These are phyloP conservation scores for Oenanthe sinensis DNA, from an alignment of 129 eudicot species.

Conservation along the genomic window DNA sequence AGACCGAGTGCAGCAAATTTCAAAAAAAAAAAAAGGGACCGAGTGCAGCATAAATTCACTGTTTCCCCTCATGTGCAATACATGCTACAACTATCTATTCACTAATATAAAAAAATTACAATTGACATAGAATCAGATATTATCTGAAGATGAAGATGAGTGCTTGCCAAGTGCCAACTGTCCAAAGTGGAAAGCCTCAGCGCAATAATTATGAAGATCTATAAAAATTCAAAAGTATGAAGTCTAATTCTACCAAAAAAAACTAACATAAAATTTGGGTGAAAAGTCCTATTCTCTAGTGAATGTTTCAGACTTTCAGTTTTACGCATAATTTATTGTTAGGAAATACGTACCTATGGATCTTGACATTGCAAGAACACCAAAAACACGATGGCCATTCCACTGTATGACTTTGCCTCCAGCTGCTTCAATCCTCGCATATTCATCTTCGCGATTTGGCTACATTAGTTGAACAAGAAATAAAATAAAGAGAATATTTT, in stretches of 20 bases:
- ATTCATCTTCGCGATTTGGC: constrained; percentile 84
- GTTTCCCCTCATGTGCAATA: not conserved
- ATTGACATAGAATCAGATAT: not conserved
- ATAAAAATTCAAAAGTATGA: not conserved
- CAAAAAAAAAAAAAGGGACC: no score
- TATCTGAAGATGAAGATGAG: not conserved
- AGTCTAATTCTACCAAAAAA: not conserved
- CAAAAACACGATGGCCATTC: constrained; percentile 90
- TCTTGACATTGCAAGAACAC: constrained; percentile 86
- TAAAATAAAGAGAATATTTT: not conserved
- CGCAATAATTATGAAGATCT: not conserved
- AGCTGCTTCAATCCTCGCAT: constrained; percentile 73
- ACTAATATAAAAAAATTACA: not conserved
- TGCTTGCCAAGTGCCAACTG: not conserved
- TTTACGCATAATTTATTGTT: not conserved
- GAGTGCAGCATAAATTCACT: not conserved
- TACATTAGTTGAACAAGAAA: constrained; percentile 3
- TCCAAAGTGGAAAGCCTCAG: not conserved
- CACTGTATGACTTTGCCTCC: constrained; percentile 92
- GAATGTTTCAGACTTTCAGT: not conserved
- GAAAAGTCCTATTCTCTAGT: not conserved
- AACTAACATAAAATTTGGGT: not conserved
- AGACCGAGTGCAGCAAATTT: not conserved
- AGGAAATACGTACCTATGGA: constrained; percentile 56
- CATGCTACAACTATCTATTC: not conserved